These are phyloP conservation scores for Arthrobotrys conoides DNA, from an alignment of 2,329 filamentous ascomycete species.

Conservation along the genomic window DNA sequence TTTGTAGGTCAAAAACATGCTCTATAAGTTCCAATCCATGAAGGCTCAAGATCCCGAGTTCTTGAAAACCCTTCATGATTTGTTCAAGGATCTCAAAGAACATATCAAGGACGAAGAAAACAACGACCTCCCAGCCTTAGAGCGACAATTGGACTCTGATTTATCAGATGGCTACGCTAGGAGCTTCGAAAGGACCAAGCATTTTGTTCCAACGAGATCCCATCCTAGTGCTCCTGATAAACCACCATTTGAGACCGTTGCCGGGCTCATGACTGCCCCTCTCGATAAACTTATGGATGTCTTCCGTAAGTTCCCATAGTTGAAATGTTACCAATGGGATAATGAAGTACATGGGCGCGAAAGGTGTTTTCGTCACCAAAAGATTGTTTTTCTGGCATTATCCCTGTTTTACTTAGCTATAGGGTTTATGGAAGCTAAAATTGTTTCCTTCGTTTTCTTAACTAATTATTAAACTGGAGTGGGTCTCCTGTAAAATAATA, in stretches of 20 bases:
- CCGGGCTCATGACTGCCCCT: constrained; percentile 72
- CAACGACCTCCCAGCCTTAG: constrained; percentile 70
- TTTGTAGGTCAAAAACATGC: constrained; percentile 70
- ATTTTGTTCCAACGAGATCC: constrained; percentile 71
- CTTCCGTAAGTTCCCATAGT: constrained; percentile 71
- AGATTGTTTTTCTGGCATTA: too few species aligned
- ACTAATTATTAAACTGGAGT: too few species aligned
- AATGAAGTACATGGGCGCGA: too few species aligned
- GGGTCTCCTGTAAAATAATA: too few species aligned
- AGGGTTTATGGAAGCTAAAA: too few species aligned
- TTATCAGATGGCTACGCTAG: constrained; percentile 67
- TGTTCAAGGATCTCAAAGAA: constrained; percentile 68
- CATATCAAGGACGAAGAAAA: constrained; percentile 72
- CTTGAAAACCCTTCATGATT: constrained; percentile 67
- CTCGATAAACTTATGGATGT: constrained; percentile 73
- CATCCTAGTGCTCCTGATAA: constrained; percentile 71
- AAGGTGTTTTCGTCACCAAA: too few species aligned
- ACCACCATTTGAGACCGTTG: constrained; percentile 73
- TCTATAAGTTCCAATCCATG: constrained; percentile 71
- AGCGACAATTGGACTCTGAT: constrained; percentile 67
- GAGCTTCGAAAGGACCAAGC: constrained; percentile 71
- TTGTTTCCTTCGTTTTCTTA: too few species aligned
- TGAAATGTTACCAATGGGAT: too few species aligned
- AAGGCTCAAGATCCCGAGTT: constrained; percentile 68
- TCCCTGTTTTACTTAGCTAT: too few species aligned